Evolutionary conservation across 2,329 filamentous ascomycete genomes (phyloP).

Genomic region (Aureobasidium musti): DNA sequence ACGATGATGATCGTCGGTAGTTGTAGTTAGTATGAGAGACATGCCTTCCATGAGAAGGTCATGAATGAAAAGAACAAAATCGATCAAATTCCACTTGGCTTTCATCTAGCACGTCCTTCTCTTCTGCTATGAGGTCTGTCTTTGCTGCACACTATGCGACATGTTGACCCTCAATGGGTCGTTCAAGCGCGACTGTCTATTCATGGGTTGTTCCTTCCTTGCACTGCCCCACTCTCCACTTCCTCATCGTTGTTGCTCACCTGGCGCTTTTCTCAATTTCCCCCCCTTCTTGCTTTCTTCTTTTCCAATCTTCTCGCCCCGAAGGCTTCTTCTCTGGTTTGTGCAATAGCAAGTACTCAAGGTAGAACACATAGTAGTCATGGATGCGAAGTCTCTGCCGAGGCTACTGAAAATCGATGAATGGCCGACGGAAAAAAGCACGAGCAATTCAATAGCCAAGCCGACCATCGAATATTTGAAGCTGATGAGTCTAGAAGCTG

Average conservation of each 20-base stretch:
- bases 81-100: background rate
- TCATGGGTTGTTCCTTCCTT: background rate
- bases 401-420: no score
- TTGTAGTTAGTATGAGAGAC: slow-evolving; percentile 1
- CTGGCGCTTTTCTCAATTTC: background rate
- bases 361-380: no score
- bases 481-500: background rate
- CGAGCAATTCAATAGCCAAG: background rate
- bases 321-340: no score
- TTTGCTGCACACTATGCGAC: background rate
- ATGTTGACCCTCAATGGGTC: no score
- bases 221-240: background rate
- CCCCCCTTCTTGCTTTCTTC: background rate
- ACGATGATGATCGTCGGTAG: background rate
- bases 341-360: no score
- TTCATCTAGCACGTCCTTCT: background rate
- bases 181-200: background rate
- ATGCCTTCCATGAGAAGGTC: background rate
- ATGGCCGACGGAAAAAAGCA: no score
- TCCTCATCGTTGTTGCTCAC: background rate
- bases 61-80: background rate
- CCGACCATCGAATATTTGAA: background rate
- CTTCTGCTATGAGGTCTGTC: background rate
- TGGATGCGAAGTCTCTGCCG: background rate
- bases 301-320: no score